Evolutionary conservation across 2,329 filamentous ascomycete genomes (phyloP), one percentile per base, ranked within the genome.

Genomic region (Pseudogymnoascus sp.): DNA sequence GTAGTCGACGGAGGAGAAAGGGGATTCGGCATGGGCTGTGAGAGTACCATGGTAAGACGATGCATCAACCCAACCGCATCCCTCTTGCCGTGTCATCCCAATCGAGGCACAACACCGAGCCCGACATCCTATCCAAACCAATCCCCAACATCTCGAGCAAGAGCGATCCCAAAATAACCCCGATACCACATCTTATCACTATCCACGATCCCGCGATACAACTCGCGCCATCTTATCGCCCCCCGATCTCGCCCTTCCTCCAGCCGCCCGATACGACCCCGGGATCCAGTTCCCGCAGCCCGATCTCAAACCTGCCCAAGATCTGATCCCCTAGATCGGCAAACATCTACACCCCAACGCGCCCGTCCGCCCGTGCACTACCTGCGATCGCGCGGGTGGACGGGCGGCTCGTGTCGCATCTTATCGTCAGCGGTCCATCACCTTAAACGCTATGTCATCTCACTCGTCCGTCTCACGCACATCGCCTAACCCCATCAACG

Each of bases 361-460:
- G 26, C 12, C 45, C 7, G 26, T 2, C 51, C 26, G 29, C 10
- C 51, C n/a, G n/a, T 34, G 29, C 51, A 34, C 51, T 31, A 57
- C 18, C 29, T 34, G 29, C 8, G 51, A 34, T 57, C n/a, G 51
- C 51, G 29, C 51, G 29, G 29, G 29, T 54, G 16, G 29, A n/a
- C 26, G 51, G 51, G 51, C 51, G 51, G 51, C 51, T 57, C 26
- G 47, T 18, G 51, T 57, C 51, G 51, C 51, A 57, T 57, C 47
- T 31, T n/a, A 31, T 18, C 26, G 47, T 31, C n/a, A 57, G 26
- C 26, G 47, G 26, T 34, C 47, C n/a, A 7, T 34, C 29, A 8
- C 29, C 1, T 6, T 8, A 10, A 34, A 7, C 29, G 29, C 4
- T 57, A 57, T 57, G n/a, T 31, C 47, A 34, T 34, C 51, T 21